These are phyloP conservation scores for Marasmius fiardii DNA, from an alignment of 1,284 basidiomycete genomes.

Conservation along the genomic window DNA sequence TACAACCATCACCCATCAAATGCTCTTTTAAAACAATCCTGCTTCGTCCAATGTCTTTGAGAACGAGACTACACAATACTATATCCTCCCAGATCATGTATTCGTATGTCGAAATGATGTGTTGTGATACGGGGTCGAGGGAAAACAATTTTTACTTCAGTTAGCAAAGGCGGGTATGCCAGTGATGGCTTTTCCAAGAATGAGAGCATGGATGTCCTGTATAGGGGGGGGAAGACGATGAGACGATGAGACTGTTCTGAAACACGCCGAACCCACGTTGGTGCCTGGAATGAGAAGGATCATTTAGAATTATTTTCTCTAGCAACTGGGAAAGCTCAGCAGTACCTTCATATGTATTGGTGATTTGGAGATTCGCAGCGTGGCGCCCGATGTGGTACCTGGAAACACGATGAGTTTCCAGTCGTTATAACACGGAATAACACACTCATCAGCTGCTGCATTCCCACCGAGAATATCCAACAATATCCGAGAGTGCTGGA, in stretches of 20 bases:
- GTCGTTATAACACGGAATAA: constrained; percentile 13
- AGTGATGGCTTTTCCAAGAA: constrained; percentile 90
- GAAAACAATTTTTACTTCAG: constrained; percentile 21
- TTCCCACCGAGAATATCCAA: constrained; percentile 92
- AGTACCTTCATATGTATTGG: constrained; percentile 89
- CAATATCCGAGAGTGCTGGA: constrained; percentile 75
- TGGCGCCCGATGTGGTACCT: constrained; percentile 90
- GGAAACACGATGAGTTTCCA: background rate
- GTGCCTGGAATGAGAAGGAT: constrained; percentile 35
- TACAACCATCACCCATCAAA: background rate
- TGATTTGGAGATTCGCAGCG: constrained; percentile 88
- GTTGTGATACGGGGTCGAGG: background rate
- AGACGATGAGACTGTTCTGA: background rate
- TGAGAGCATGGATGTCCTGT: constrained; percentile 83
- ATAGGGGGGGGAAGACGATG: constrained; percentile 8
- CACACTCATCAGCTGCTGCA: constrained; percentile 85
- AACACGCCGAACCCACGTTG: constrained; percentile 36
- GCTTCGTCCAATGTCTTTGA: background rate
- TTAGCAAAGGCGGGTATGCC: constrained; percentile 80
- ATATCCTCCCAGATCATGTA: no score
- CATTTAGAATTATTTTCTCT: constrained; percentile 4
- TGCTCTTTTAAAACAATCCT: background rate
- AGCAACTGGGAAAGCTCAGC: constrained; percentile 17
- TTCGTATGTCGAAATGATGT: background rate
- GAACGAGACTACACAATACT: background rate